These are phyloP conservation scores for Brettanomyces anomalus DNA, from an alignment of 805 yeast species.

Conservation along the genomic window DNA sequence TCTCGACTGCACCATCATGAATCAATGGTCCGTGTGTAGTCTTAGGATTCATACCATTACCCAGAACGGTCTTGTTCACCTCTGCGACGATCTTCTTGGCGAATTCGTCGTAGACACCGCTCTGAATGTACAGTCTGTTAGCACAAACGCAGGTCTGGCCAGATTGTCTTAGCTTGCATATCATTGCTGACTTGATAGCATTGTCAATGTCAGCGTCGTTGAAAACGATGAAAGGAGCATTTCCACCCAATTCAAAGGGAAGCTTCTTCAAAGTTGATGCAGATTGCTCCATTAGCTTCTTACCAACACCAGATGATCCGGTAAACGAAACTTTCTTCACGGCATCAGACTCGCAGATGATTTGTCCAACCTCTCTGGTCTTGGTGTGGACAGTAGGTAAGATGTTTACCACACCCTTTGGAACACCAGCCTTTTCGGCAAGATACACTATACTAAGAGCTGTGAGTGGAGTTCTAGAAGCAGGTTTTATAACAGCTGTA, in stretches of 20 bases:
- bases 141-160: constrained; percentile 85
- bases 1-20: constrained; percentile 50
- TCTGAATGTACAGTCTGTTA: constrained; percentile 61
- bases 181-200: constrained; percentile 60
- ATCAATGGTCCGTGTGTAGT: constrained; percentile 74
- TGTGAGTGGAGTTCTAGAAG: constrained; percentile 63
- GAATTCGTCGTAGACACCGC: constrained; percentile 54
- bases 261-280: constrained; percentile 57
- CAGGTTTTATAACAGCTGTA: constrained; percentile 70
- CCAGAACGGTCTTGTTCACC: constrained; percentile 41
- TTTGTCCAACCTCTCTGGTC: constrained; percentile 42
- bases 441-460: constrained; percentile 61
- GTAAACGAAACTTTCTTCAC: constrained; percentile 67
- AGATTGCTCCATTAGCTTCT: constrained; percentile 53
- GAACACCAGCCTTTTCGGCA: constrained; percentile 60
- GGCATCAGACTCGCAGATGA: constrained; percentile 45
- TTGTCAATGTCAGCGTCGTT: constrained; percentile 60
- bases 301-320: constrained; percentile 71
- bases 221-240: constrained; percentile 71
- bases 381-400: constrained; percentile 37
- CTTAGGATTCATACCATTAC: constrained; percentile 50
- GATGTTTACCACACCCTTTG: constrained; percentile 60
- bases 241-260: constrained; percentile 72
- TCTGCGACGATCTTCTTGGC: constrained; percentile 37
- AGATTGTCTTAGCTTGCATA: constrained; percentile 62